Evolutionary conservation across 768 basidiomycete species (phyloP).

Genomic region (Lyophyllum atratum): DNA sequence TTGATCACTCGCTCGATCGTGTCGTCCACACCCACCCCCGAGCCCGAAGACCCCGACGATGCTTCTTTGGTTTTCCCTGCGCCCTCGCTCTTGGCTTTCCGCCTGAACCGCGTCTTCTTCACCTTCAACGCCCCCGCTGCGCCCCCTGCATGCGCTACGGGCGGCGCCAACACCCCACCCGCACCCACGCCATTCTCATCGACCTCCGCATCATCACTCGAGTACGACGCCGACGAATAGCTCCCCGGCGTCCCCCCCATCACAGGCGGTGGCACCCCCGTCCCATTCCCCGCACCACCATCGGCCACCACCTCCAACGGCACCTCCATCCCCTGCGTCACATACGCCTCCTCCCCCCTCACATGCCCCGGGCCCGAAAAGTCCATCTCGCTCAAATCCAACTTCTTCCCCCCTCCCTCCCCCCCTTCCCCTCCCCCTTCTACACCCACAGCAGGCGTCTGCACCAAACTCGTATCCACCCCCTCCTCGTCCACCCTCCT

Average conservation of each 20-base stretch:
- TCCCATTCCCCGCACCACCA: not conserved
- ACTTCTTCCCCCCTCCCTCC: constrained; percentile 41
- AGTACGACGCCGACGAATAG: constrained; percentile 33
- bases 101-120: constrained; percentile 15
- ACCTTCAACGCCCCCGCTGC: not conserved
- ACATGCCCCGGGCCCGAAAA: constrained; percentile 57
- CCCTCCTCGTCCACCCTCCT: constrained; percentile 59
- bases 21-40: constrained; percentile 23
- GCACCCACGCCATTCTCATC: constrained; percentile 34
- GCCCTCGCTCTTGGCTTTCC: constrained; percentile 14
- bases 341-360: constrained; percentile 22
- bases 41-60: constrained; percentile 5
- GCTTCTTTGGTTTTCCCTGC: constrained; percentile 20
- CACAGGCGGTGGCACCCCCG: not conserved
- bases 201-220: constrained; percentile 45
- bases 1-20: constrained; percentile 88
- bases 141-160: constrained; percentile 7
- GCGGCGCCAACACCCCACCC: not conserved
- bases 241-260: constrained; percentile 10
- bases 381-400: constrained; percentile 56
- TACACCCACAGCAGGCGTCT: constrained; percentile 49
- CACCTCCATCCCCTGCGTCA: constrained; percentile 50
- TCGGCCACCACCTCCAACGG: constrained; percentile 31
- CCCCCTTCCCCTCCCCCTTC: constrained; percentile 19
- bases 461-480: constrained; percentile 47